Evolutionary conservation across 2,329 filamentous ascomycete genomes (phyloP).

Genomic region (Daldinia sp.): DNA sequence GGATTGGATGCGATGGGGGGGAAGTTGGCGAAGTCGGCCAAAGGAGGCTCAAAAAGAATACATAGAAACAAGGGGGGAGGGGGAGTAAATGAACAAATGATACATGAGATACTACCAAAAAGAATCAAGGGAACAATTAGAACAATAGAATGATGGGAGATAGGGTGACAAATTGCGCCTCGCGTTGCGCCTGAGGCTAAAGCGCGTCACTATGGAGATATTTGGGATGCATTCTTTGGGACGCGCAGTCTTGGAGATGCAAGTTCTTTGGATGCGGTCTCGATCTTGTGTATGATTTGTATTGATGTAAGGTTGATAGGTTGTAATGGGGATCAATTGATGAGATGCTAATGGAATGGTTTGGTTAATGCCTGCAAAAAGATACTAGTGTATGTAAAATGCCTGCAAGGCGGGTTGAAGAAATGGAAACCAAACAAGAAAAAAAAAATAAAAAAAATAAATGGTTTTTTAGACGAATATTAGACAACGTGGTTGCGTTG

Average conservation of each 20-base stretch:
- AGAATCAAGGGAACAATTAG: background rate
- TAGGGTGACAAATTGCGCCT: slow-evolving; percentile 34
- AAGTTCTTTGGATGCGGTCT: slow-evolving; percentile 18
- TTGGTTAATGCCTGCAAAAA: no score
- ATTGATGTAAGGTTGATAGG: background rate
- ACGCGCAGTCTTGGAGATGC: no score
- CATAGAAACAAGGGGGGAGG: background rate
- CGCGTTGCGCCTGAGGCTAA: slow-evolving; percentile 36
- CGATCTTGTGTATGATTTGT: slow-evolving; percentile 19
- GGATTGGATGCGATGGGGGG: slow-evolving; percentile 13
- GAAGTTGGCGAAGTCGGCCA: slow-evolving; percentile 8
- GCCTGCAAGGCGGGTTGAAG: background rate
- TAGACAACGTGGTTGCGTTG: slow-evolving; percentile 36
- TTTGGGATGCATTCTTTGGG: background rate
- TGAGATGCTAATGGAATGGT: no score
- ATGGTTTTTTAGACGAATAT: slow-evolving; percentile 5
- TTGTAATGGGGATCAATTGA: background rate
- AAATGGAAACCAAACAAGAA: background rate
- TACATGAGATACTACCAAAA: background rate
- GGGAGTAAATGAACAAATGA: background rate
- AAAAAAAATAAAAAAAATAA: background rate
- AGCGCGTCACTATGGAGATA: slow-evolving; percentile 36
- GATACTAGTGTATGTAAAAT: no score
- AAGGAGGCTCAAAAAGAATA: slow-evolving; percentile 31
- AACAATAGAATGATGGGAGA: background rate